Conservation (phyloP, 1,139 yeast genomes). For the Pneumocystis murina region DNA sequence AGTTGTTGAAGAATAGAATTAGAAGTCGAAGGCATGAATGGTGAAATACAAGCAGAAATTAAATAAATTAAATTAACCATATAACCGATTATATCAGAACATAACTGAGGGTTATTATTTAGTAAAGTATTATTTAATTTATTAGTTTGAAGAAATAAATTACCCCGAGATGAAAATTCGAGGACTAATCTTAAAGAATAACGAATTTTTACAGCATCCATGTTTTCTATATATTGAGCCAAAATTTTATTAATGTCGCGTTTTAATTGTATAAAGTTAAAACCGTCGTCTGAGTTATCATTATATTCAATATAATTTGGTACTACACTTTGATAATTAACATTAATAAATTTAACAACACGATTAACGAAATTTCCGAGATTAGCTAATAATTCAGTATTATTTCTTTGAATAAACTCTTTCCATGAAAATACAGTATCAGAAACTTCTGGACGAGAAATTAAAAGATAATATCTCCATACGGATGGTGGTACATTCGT, state of each 20-base stretch:
- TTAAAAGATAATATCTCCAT: slow-evolving; percentile 91
- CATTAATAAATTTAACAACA: slow-evolving; percentile 72
- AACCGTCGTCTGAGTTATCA: slow-evolving; percentile 33
- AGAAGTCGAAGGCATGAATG: slow-evolving; percentile 82
- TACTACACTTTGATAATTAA: slow-evolving; percentile 82
- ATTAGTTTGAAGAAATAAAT: slow-evolving; percentile 86
- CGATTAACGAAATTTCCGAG: slow-evolving; percentile 95
- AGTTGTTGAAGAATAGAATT: slow-evolving; percentile 57
- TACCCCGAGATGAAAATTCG: slow-evolving; percentile 86
- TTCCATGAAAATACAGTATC: slow-evolving; percentile 97
- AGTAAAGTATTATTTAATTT: slow-evolving; percentile 79
- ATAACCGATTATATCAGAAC: slow-evolving; percentile 86
- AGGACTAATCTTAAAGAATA: slow-evolving; percentile 82
- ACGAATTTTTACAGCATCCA: slow-evolving; percentile 73
- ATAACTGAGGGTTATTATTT: slow-evolving; percentile 56
- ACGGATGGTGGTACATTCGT: slow-evolving; percentile 84
- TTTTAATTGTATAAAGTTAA: slow-evolving; percentile 27
- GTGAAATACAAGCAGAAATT: slow-evolving; percentile 62
- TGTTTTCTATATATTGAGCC: slow-evolving; percentile 44
- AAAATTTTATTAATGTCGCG: slow-evolving; percentile 41
- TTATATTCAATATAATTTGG: slow-evolving; percentile 41
- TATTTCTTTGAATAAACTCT: slow-evolving; percentile 85
- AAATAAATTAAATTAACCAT: slow-evolving; percentile 80
- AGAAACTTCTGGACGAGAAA: slow-evolving; percentile 85
- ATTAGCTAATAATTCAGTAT: slow-evolving; percentile 84